Conservation (phyloP, 2,329 filamentous ascomycete genomes). For the Fusarium equiseti region DNA sequence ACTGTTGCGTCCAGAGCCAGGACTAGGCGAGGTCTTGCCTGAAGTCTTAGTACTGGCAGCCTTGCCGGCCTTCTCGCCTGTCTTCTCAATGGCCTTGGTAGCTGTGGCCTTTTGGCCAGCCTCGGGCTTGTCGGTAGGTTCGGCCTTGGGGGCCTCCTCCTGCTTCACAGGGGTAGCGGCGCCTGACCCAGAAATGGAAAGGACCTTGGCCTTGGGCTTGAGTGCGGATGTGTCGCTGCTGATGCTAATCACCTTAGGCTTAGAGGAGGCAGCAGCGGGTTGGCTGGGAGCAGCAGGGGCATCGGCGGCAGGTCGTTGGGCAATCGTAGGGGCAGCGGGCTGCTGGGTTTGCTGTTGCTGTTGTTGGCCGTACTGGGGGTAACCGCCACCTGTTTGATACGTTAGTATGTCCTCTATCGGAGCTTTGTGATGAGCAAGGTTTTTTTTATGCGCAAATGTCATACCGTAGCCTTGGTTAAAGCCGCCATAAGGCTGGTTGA, state of each 20-base stretch:
- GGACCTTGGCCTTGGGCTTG: slow-evolving; percentile 64
- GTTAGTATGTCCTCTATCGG: slow-evolving; percentile 30
- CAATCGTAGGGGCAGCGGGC: slow-evolving; percentile 47
- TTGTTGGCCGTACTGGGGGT: slow-evolving; percentile 65
- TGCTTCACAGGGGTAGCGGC: slow-evolving; percentile 54
- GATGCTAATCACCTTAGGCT: slow-evolving; percentile 78
- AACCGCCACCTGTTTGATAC: slow-evolving; percentile 60
- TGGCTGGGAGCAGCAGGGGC: slow-evolving; percentile 59
- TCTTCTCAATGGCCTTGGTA: slow-evolving; percentile 91
- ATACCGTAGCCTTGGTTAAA: slow-evolving; percentile 62
- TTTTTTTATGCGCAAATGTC: slow-evolving; percentile 33
- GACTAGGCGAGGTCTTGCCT: slow-evolving; percentile 83
- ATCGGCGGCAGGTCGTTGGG: slow-evolving; percentile 46
- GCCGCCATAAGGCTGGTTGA: slow-evolving; percentile 66
- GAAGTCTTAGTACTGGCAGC: slow-evolving; percentile 60
- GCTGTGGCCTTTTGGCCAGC: slow-evolving; percentile 88
- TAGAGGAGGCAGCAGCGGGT: slow-evolving; percentile 60
- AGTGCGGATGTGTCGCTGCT: slow-evolving; percentile 68
- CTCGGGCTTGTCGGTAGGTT: slow-evolving; percentile 66
- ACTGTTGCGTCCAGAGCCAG: slow-evolving; percentile 86
- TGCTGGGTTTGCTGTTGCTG: slow-evolving; percentile 52
- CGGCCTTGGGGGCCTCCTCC: slow-evolving; percentile 62
- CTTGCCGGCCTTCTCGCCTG: slow-evolving; percentile 71
- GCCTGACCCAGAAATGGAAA: slow-evolving; percentile 56
- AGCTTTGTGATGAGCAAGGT: slow-evolving; percentile 5